Percentiles rank a stretch among this genome's conserved stretches.
These are phyloP conservation scores for Carex scoparia DNA, from an alignment of 176 grass and related monocot genomes.

Conservation along the genomic window DNA sequence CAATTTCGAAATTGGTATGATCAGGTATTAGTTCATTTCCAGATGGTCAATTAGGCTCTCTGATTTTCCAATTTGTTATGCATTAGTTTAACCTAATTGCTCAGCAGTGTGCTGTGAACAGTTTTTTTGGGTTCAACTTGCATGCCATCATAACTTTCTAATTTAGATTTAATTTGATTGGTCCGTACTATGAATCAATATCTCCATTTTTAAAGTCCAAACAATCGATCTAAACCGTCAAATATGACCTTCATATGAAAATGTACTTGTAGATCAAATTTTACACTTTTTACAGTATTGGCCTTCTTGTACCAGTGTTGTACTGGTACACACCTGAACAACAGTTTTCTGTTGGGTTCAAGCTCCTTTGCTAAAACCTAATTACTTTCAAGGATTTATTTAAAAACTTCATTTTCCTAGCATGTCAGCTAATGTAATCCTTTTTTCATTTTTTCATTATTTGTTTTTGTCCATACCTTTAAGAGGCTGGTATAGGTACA, in stretches of 20 bases:
- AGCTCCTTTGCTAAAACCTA: not conserved
- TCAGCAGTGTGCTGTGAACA: not conserved
- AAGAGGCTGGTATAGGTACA: not conserved
- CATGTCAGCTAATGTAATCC: not conserved
- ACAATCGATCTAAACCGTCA: too few species aligned
- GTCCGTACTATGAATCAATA: too few species aligned
- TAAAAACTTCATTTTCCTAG: not conserved
- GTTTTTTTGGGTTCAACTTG: not conserved
- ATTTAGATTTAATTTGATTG: not conserved
- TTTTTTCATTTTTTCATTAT: not conserved
- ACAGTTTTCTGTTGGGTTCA: not conserved
- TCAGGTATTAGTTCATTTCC: not conserved
- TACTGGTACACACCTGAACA: not conserved
- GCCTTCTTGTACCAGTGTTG: not conserved
- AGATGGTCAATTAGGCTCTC: not conserved
- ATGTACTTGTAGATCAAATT: too few species aligned
- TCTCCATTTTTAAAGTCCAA: too few species aligned
- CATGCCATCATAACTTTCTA: not conserved
- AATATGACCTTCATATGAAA: too few species aligned
- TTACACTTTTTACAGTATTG: not conserved
- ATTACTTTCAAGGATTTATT: not conserved
- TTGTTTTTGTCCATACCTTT: not conserved
- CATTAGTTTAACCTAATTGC: constrained; percentile 1
- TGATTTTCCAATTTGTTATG: not conserved
- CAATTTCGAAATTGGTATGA: not conserved